Base-by-base conservation (phyloP, 345 rosid species). In the Nasturtium officinale region DNA sequence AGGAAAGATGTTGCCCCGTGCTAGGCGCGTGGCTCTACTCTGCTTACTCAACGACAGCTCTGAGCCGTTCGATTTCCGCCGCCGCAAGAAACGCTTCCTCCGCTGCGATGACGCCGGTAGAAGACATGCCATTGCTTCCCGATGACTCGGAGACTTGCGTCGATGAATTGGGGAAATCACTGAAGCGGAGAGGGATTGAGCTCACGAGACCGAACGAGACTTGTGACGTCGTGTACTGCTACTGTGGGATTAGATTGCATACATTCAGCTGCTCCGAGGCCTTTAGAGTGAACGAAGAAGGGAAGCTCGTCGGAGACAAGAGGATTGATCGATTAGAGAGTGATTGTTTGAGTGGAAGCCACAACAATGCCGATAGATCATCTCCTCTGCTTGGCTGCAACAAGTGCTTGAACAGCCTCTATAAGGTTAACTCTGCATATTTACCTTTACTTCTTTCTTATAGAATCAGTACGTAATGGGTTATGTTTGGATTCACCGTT, bases 101-200 rank as follows among this genome's bases (percentile, higher is more conserved):
- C 5, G 50, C 57, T 5, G 67, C 61, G 2, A 80, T 63, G 28
- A 78, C 67, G 12, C 6, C 79, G 3, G 65, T 82, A 4, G 86
- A 88, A 42, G 92, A 94, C 67, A 69, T 87, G 86, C 98, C 98
- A 9, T 46, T 89, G 76, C 87, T 94, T 23, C 98, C 98, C 0
- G 97, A 91, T 29, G 98, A 94, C 69, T 91, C 98, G 25, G 98
- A 94, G 82, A 88, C 96, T 7, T 94, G 98, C 73, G 91, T 89
- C 13, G 95, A 89, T 25, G 88, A 76, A n/a, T 55, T 92, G 28
- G 96, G 87, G 71, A 88, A 85, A 43, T 87, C 87, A 10, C 43
- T 94, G 82, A 87, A 73, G 17, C 82, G 76, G 71, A 85, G 77
- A 79, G 98, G 97, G 35, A 80, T 94, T 0, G 86, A 82, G 75